Evolutionary conservation across 768 basidiomycete genomes (phyloP).

Genomic region (Psilocybe subaeruginosa): DNA sequence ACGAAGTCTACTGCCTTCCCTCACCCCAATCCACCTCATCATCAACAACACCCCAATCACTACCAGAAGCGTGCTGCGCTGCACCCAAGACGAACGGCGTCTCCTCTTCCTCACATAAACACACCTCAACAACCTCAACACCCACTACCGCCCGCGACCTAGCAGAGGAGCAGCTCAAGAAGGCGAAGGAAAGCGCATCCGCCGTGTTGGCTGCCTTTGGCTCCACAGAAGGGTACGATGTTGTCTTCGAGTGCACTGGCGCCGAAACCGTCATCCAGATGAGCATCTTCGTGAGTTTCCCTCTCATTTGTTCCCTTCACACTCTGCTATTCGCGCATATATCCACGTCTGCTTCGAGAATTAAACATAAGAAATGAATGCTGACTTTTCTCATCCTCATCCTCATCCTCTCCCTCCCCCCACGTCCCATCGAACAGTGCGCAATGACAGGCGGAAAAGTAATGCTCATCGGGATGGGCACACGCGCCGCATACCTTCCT

Average conservation of each 20-base stretch:
- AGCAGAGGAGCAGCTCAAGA: conserved; percentile 47
- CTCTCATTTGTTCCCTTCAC: neutral
- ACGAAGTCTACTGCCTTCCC: conserved; percentile 70
- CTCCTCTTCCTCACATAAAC: conserved; percentile 15
- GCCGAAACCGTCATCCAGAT: conserved; percentile 91
- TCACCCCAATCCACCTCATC: conserved; percentile 13
- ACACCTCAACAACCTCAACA: neutral
- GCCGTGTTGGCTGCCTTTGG: conserved; percentile 57
- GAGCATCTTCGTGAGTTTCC: conserved; percentile 77
- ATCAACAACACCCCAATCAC: conserved; percentile 8
- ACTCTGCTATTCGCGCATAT: too few species aligned
- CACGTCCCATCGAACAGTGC: conserved; percentile 48
- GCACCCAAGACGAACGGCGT: conserved; percentile 5
- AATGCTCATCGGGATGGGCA: conserved; percentile 96
- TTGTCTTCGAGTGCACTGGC: conserved; percentile 95
- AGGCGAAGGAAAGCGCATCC: conserved; percentile 60
- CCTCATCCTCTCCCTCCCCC: neutral
- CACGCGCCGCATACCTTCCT: conserved; percentile 81
- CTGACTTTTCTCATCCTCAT: neutral
- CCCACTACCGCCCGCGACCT: conserved; percentile 2
- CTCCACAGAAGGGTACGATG: conserved; percentile 81
- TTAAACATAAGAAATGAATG: neutral
- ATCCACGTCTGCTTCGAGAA: too few species aligned
- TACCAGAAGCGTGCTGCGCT: conserved; percentile 15
- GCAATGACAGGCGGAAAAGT: conserved; percentile 87